Evolutionary conservation across 2,329 filamentous ascomycete genomes (phyloP).

Genomic region (Talaromyces sp.): DNA sequence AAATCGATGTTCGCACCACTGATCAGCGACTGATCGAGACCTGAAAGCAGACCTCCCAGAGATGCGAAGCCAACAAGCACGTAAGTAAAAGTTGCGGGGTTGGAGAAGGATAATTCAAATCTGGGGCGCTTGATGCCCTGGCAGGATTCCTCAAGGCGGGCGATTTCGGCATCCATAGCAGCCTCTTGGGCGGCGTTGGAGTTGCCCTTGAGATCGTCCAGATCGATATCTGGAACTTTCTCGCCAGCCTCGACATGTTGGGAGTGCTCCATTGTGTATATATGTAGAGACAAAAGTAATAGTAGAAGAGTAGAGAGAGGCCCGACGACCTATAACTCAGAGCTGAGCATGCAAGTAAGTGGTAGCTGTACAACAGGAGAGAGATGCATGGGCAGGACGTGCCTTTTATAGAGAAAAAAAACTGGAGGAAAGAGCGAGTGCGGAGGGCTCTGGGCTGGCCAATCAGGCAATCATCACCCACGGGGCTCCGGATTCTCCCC

Average conservation of each 20-base stretch:
- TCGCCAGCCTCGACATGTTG: constrained; percentile 29
- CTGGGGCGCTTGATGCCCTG: constrained; percentile 21
- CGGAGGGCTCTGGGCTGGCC: neutral
- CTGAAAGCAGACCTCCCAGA: constrained; percentile 69
- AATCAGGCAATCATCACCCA: neutral
- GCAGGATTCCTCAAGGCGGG: constrained; percentile 29
- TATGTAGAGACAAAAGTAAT: neutral
- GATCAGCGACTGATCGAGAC: constrained; percentile 70
- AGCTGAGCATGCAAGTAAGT: neutral
- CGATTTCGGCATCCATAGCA: constrained; percentile 32
- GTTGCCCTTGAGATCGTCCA: constrained; percentile 27
- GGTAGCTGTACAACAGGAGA: neutral
- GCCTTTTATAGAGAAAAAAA: constrained; percentile 4
- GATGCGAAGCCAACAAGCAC: constrained; percentile 68
- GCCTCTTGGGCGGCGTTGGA: constrained; percentile 26
- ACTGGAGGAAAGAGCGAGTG: neutral
- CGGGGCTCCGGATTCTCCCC: constrained; percentile 6
- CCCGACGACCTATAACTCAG: neutral
- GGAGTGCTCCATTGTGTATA: constrained; percentile 13
- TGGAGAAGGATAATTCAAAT: constrained; percentile 54
- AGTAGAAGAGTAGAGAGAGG: neutral
- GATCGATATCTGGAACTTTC: constrained; percentile 25
- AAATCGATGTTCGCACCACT: constrained; percentile 64
- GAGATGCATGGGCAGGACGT: neutral
- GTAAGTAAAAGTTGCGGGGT: constrained; percentile 65